Evolutionary conservation across 176 grass and related monocot genomes (phyloP), one percentile per base, ranked within the genome.

Genomic region (Aechmea fasciata): DNA sequence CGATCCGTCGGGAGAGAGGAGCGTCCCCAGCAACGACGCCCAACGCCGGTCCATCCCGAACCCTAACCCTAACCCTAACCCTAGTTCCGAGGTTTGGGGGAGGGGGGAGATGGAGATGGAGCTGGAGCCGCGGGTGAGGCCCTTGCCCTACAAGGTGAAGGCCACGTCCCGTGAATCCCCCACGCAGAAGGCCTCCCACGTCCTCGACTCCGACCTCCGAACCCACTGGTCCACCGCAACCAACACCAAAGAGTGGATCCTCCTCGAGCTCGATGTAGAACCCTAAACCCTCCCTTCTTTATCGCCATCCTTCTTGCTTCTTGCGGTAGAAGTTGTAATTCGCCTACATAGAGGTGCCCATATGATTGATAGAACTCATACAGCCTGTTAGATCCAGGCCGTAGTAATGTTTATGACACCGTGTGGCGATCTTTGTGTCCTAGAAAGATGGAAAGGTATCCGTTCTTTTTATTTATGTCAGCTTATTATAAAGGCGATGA

Each of bases 231-330:
- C 92, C 65, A 92, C 89, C 52, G 78, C 79, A 64, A 97, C 86
- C 73, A 92, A 92, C 79, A 88, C 83, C 73, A 92, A 92, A 88
- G 89, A 97, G 64, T 90, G 93, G 86, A 97, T 97, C 89, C 84
- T 97, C 64, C 93, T 97, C 6, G 89, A 97, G 77, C 86, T 97
- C 73, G 79, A 79, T 69, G 88, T 93, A 73, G 11, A 13, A 41
- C 33, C 2, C 28, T 53, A 0, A 61, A 11, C 15, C 57, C 63
- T 22, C 61, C 18, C 64, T 11, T 78, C 19, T 22, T 51, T 51
- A 7, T 28, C 19, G 29, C 47, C 29, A 23, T 50, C 11, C 51
- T 13, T 54, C 52, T 47, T 47, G 5, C 20, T 57, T 11, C 15
- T 64, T 18, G 69, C 14, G 2, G 63, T 19, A 51, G 8, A 41